A percentile compares a stretch with the other conserved stretches of the same genome.
Evolutionary conservation across 805 yeast genomes (phyloP).

Genomic region (Lachancea nothofagi): DNA sequence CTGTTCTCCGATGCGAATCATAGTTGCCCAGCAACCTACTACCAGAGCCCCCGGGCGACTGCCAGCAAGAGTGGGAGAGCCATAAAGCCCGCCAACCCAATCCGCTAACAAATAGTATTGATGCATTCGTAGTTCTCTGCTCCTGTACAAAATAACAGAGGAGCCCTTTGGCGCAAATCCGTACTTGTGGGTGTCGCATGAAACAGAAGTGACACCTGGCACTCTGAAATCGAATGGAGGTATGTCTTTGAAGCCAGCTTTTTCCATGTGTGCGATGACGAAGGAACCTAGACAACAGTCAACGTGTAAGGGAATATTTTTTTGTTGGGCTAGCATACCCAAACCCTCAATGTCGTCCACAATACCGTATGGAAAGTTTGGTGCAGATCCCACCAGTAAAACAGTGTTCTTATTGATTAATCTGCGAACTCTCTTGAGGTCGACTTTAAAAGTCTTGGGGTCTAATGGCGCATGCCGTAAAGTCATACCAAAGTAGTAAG

Average conservation of each 20-base stretch:
- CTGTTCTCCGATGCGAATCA: slow-evolving; percentile 73
- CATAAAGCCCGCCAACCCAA: slow-evolving; percentile 95
- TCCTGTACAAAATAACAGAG: slow-evolving; percentile 84
- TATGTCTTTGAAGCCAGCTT: slow-evolving; percentile 45
- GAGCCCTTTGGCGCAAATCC: slow-evolving; percentile 99
- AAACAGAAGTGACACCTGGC: slow-evolving; percentile 91
- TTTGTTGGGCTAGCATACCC: slow-evolving; percentile 51
- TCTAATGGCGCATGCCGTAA: slow-evolving; percentile 76
- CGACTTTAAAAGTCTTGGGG: slow-evolving; percentile 60
- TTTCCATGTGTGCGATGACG: slow-evolving; percentile 70
- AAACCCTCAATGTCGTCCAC: slow-evolving; percentile 80
- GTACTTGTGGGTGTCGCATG: slow-evolving; percentile 99
- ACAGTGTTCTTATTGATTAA: slow-evolving; percentile 77
- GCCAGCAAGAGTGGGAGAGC: slow-evolving; percentile 95
- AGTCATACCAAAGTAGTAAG: slow-evolving; percentile 82
- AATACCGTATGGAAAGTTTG: slow-evolving; percentile 95
- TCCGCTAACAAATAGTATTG: slow-evolving; percentile 80
- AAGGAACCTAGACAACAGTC: slow-evolving; percentile 96
- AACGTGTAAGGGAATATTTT: slow-evolving; percentile 84
- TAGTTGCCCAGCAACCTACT: slow-evolving; percentile 98
- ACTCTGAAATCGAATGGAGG: slow-evolving; percentile 74
- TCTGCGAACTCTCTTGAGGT: slow-evolving; percentile 52
- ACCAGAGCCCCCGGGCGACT: slow-evolving; percentile 94
- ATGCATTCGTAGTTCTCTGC: slow-evolving; percentile 55
- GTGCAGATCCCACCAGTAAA: slow-evolving; percentile 86